These are phyloP conservation scores for Colletotrichum sp. DNA, from an alignment of 2,329 filamentous ascomycete species.

Conservation along the genomic window DNA sequence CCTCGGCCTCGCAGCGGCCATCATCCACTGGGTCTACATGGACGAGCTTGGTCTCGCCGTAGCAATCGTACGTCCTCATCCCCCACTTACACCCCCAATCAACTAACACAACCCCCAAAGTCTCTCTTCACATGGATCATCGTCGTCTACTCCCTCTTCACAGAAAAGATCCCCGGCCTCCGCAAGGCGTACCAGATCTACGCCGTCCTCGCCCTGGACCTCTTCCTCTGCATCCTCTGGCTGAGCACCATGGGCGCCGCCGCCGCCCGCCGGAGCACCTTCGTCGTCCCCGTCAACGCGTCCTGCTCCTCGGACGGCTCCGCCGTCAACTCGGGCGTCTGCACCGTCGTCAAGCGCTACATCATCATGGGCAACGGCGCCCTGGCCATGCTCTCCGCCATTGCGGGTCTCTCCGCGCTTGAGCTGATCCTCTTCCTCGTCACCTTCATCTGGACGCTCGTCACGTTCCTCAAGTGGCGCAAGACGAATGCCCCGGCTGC, in stretches of 20 bases:
- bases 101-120: conserved; percentile 27
- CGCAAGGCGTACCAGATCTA: conserved; percentile 46
- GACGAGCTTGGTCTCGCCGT: conserved; percentile 45
- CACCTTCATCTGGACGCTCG: conserved; percentile 39
- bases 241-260: conserved; percentile 46
- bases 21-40: conserved; percentile 45
- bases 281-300: conserved; percentile 33
- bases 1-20: conserved; percentile 44
- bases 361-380: conserved; percentile 41
- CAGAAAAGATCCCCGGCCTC: conserved; percentile 42
- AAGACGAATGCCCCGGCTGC: conserved; percentile 28
- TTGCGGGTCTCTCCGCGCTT: conserved; percentile 50
- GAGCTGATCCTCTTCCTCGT: conserved; percentile 45
- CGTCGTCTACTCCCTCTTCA: conserved; percentile 44
- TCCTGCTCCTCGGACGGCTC: conserved; percentile 43
- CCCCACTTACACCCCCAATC: not conserved
- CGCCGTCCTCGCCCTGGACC: conserved; percentile 49
- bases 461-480: conserved; percentile 40
- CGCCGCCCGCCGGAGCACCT: conserved; percentile 43
- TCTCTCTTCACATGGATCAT: conserved; percentile 51
- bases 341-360: conserved; percentile 32
- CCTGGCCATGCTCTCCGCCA: conserved; percentile 39
- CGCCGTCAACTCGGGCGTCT: conserved; percentile 41
- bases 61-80: conserved; percentile 39
- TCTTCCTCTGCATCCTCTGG: conserved; percentile 52